These are phyloP conservation scores for Aspergillus neoniger DNA, from an alignment of 2,329 filamentous ascomycete species.

Conservation along the genomic window DNA sequence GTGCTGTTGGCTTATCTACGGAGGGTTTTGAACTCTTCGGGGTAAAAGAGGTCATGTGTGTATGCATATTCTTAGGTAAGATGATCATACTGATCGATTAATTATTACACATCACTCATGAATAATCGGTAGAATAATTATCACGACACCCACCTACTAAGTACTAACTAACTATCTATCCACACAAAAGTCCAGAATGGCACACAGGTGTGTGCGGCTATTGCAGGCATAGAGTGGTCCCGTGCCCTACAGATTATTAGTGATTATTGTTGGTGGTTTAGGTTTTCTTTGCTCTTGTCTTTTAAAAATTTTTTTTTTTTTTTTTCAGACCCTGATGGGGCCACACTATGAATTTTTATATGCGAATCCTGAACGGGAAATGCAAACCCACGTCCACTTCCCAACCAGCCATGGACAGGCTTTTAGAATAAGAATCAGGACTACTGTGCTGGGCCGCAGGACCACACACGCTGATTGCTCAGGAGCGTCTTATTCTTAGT, in stretches of 20 bases:
- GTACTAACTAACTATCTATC: background rate
- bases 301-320: background rate
- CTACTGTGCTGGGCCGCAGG: background rate
- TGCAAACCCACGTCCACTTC: background rate
- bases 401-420: background rate
- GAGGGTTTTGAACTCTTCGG: background rate
- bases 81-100: too few relatives aligned
- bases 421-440: constrained; percentile 7
- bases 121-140: too few relatives aligned
- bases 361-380: background rate
- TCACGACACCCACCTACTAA: too few relatives aligned
- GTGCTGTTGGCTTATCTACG: background rate
- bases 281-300: background rate
- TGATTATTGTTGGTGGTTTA: background rate
- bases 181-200: background rate
- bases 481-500: background rate
- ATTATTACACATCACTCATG: too few relatives aligned
- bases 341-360: constrained; percentile 6
- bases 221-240: background rate
- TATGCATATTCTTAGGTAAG: background rate
- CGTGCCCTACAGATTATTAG: background rate
- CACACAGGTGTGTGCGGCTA: background rate
- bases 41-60: background rate
- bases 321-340: constrained; percentile 6
- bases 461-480: constrained; percentile 2